Base-by-base conservation (phyloP, 805 yeast genomes). In the Yarrowia alimentaria region DNA sequence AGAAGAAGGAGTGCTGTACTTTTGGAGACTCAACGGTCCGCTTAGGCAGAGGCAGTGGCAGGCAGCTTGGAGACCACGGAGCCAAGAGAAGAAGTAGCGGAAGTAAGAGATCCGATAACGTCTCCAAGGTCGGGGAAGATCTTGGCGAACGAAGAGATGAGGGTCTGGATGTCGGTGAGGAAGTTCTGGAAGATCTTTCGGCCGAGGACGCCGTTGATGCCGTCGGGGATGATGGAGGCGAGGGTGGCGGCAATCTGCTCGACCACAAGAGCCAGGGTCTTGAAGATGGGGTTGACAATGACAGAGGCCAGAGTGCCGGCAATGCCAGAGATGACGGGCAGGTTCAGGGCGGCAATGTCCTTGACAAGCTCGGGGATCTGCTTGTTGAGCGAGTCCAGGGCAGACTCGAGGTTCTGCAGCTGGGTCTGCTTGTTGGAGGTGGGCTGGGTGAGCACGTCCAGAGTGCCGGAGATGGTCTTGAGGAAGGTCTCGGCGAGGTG, bases 41-140 rank as follows among this genome's bases (percentile, higher is more conserved):
- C 22, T 37, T 37, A 37, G 22, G 24, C 30, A 12, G 43, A 29
- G n/a, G 43, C 4, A 6, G 43, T 6, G n/a, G 43, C 30, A 24
- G 43, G 43, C 21, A 37, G 43, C 16, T 7, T 7, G 11, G 43
- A 24, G 20, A 37, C 12, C 43, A 24, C 43, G 22, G 43, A 37
- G 43, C 43, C 43, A 37, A 37, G 43, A 37, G 43, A 24, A 37
- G 43, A 37, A 30, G 43, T 37, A 30, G 43, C 43, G n/a, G 43
- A 37, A 17, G 12, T 5, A 6, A 37, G 30, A 24, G 30, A n/a
- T 16, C 30, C 21, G n/a, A 37, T 29, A 24, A 22, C 30, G 9
- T 24, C 43, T 1, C 43, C 43, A 8, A 37, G 43, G 21, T 16
- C n/a, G 30, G 7, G 16, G 43, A 37, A 37, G 30, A 37, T 37